Conservation (phyloP, 768 basidiomycete species). For the Auricularia sp. region DNA sequence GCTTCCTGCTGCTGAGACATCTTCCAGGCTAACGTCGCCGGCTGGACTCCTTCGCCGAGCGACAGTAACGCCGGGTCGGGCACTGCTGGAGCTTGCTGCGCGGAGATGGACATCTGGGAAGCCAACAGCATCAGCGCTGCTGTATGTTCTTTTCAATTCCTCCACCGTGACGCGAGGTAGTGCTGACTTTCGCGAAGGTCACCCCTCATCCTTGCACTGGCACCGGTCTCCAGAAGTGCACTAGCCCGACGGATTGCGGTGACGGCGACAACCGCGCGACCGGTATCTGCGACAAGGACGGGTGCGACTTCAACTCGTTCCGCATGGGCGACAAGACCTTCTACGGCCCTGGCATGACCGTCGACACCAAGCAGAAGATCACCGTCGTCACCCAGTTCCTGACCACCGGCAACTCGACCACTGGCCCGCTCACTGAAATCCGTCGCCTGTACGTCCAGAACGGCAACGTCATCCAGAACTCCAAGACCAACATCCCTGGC, state of each 20-base stretch:
- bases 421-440: slow-evolving; percentile 42
- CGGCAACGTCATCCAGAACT: slow-evolving; percentile 43
- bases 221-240: slow-evolving; percentile 33
- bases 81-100: slow-evolving; percentile 40
- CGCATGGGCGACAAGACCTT: slow-evolving; percentile 35
- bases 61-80: slow-evolving; percentile 40
- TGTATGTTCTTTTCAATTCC: slow-evolving; percentile 11
- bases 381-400: slow-evolving; percentile 43
- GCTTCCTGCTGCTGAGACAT: background rate
- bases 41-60: slow-evolving; percentile 29
- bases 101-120: slow-evolving; percentile 54
- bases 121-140: slow-evolving; percentile 39
- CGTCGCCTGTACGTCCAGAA: slow-evolving; percentile 47
- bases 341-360: slow-evolving; percentile 19
- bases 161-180: background rate
- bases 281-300: slow-evolving; percentile 41
- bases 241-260: slow-evolving; percentile 29
- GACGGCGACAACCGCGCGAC: slow-evolving; percentile 28
- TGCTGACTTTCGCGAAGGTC: background rate
- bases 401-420: slow-evolving; percentile 34
- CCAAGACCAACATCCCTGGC: slow-evolving; percentile 36
- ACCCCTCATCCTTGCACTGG: slow-evolving; percentile 43
- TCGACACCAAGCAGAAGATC: slow-evolving; percentile 13
- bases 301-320: slow-evolving; percentile 56
- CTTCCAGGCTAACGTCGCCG: slow-evolving; percentile 36